A percentile compares a stretch with the other conserved stretches of the same genome.
Conservation (phyloP, 345 rosid genomes). For the Linum trigynum region DNA sequence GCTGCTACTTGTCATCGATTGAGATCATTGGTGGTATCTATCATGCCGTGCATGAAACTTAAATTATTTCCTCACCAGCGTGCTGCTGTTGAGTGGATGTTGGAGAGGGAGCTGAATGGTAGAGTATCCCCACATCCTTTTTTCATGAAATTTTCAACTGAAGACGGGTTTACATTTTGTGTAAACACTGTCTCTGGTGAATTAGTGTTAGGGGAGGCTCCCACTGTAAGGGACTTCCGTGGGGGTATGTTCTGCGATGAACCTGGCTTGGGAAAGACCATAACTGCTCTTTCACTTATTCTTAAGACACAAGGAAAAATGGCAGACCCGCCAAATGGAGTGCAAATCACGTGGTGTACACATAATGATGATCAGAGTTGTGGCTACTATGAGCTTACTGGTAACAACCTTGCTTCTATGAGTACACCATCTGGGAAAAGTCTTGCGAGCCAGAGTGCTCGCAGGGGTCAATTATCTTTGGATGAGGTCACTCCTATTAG, state of each 20-base stretch:
- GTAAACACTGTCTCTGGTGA: slow-evolving; percentile 64
- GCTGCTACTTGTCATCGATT: slow-evolving; percentile 70
- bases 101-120: slow-evolving; percentile 66
- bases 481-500: slow-evolving; percentile 22
- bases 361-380: slow-evolving; percentile 56
- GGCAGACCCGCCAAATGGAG: slow-evolving; percentile 75
- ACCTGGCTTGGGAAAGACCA: slow-evolving; percentile 96
- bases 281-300: slow-evolving; percentile 82
- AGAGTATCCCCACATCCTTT: slow-evolving; percentile 62
- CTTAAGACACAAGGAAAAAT: slow-evolving; percentile 79
- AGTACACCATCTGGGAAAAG: slow-evolving; percentile 33
- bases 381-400: slow-evolving; percentile 68
- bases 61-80: slow-evolving; percentile 91
- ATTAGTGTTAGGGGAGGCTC: slow-evolving; percentile 49
- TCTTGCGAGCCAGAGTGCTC: slow-evolving; percentile 28
- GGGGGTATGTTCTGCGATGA: slow-evolving; percentile 99
- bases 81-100: slow-evolving; percentile 92
- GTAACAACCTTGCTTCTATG: slow-evolving; percentile 29
- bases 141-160: slow-evolving; percentile 45
- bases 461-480: slow-evolving; percentile 33
- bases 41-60: slow-evolving; percentile 87
- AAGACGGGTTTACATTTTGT: slow-evolving; percentile 63
- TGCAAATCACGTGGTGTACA: slow-evolving; percentile 59
- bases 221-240: slow-evolving; percentile 63
- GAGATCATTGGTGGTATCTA: slow-evolving; percentile 47